Conservation (phyloP, 305 asterid genomes). For the Solanum hybrid region DNA sequence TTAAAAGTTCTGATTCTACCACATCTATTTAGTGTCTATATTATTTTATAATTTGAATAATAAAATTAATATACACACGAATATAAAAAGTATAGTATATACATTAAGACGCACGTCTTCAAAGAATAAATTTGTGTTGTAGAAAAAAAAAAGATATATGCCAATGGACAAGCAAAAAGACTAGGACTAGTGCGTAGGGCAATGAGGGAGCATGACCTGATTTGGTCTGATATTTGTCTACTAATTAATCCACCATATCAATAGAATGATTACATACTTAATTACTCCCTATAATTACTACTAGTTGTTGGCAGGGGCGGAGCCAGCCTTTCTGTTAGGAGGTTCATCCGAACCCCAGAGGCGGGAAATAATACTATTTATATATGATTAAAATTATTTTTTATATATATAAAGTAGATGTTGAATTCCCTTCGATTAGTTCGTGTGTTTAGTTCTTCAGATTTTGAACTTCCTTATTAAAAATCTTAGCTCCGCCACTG, state of each 20-base stretch:
- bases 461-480: too few relatives aligned
- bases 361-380: too few relatives aligned
- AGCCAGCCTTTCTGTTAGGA: too few relatives aligned
- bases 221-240: neutral
- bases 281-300: neutral
- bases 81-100: neutral
- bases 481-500: too few relatives aligned
- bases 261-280: neutral
- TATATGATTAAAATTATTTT: too few relatives aligned
- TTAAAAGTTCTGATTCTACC: neutral
- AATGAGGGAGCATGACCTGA: neutral
- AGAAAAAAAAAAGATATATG: neutral
- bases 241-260: neutral
- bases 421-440: accelerated
- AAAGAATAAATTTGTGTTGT: neutral
- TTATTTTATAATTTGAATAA: neutral
- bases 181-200: neutral
- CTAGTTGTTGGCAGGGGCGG: neutral
- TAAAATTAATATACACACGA: neutral
- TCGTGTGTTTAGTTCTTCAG: too few relatives aligned
- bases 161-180: neutral
- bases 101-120: neutral
- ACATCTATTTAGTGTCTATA: neutral
- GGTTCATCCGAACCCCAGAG: too few relatives aligned
- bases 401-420: too few relatives aligned